phyloP scores from a whole-genome alignment of 345 rosid genomes.

The Sonneratia caseolaris region DNA sequence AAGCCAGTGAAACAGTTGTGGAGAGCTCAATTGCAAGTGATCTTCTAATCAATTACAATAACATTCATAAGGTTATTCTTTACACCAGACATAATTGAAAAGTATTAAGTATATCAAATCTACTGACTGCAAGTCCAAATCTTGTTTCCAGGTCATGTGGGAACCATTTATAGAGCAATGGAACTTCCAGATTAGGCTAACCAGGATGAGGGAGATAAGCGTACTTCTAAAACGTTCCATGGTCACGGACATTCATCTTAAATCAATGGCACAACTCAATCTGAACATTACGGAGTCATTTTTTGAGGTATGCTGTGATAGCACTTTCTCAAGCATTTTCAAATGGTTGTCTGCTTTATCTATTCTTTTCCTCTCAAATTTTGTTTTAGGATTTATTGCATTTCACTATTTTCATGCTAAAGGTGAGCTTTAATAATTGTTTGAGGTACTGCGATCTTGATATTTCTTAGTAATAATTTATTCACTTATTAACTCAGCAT shows the following conservation, averaged over 20 bases:
- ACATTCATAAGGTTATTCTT: conserved; percentile 64
- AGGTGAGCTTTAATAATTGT: neutral
- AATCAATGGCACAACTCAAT: conserved; percentile 59
- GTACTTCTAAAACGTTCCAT: conserved; percentile 41
- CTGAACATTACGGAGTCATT: conserved; percentile 71
- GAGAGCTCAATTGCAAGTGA: conserved; percentile 46
- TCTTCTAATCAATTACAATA: conserved; percentile 73
- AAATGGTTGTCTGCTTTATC: neutral
- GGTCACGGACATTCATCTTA: conserved; percentile 48
- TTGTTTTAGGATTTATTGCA: neutral
- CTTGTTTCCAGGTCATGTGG: conserved; percentile 55
- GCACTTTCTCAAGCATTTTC: neutral
- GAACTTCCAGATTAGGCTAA: conserved; percentile 49
- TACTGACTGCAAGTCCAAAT: neutral
- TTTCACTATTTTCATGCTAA: neutral
- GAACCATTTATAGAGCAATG: conserved; percentile 93
- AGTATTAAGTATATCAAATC: neutral
- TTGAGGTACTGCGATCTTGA: neutral
- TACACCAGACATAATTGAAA: neutral
- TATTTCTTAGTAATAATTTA: conserved; percentile 1
- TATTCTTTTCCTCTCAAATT: neutral
- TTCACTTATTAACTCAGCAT: neutral
- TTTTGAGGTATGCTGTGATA: conserved; percentile 48
- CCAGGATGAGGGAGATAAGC: conserved; percentile 39
- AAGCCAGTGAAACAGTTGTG: conserved; percentile 29